Conservation (phyloP, 2,329 filamentous ascomycete species). For the Microcyclospora tardicrescens region DNA sequence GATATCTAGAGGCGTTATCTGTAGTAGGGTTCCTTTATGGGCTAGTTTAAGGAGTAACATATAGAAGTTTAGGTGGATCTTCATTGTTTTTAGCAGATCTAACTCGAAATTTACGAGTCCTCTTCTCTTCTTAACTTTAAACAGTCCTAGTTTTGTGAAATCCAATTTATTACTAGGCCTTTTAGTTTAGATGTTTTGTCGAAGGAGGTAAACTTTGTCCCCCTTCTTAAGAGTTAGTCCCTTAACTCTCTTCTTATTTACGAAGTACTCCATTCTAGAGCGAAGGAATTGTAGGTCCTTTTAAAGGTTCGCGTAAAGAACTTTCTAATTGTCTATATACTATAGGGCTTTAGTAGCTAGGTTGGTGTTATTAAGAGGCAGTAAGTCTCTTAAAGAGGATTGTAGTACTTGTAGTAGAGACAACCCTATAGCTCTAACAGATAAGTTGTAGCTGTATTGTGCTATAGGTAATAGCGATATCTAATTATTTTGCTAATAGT, state of each 20-base stretch:
- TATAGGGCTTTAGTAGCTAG: no score
- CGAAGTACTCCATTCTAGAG: no score
- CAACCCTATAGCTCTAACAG: no score
- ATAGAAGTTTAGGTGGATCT: conserved; percentile 4
- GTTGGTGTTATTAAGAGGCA: no score
- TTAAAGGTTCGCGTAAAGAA: background rate
- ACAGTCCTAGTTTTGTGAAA: conserved; percentile 7
- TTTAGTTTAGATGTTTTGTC: conserved; percentile 5
- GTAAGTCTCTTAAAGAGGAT: no score
- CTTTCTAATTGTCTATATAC: no score
- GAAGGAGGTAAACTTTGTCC: conserved; percentile 11
- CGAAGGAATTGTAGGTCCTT: background rate
- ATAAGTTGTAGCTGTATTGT: no score
- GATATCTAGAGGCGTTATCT: background rate
- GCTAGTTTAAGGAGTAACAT: conserved; percentile 4
- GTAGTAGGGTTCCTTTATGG: background rate
- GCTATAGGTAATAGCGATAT: no score
- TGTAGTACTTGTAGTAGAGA: no score
- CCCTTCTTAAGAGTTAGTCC: conserved; percentile 6
- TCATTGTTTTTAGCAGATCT: conserved; percentile 1
- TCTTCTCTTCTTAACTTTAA: conserved; percentile 6
- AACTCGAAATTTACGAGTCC: conserved; percentile 3
- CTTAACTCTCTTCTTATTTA: conserved; percentile 1
- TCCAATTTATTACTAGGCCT: conserved; percentile 8
- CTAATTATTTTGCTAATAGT: no score